Conservation (phyloP, 768 basidiomycete genomes). For the Calocybe gangraenosa region DNA sequence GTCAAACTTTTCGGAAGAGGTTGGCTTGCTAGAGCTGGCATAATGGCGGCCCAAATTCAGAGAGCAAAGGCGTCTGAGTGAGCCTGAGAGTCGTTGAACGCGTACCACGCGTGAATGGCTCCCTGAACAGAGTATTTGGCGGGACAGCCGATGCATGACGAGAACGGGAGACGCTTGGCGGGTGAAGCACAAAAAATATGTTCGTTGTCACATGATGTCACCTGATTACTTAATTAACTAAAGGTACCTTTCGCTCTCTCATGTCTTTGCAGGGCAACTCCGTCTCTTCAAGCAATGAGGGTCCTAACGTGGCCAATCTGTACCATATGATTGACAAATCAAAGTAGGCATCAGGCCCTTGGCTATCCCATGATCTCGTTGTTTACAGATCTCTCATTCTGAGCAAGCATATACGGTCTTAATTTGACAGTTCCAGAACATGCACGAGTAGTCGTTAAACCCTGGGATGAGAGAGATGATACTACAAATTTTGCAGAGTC, state of each 20-base stretch:
- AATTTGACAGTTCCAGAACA: conserved; percentile 80
- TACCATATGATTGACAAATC: conserved; percentile 60
- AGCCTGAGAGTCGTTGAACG: conserved; percentile 14
- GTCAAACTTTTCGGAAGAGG: no score
- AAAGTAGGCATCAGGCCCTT: conserved; percentile 42
- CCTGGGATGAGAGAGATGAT: conserved; percentile 76
- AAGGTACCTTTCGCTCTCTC: neutral
- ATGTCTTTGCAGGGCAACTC: conserved; percentile 27
- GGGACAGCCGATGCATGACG: conserved; percentile 20
- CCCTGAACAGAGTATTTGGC: conserved; percentile 14
- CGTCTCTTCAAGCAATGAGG: conserved; percentile 39
- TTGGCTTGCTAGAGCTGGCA: no score
- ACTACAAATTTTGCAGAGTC: conserved; percentile 66
- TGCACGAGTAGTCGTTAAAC: conserved; percentile 73
- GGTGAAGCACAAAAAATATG: conserved; percentile 9
- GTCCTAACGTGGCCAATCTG: conserved; percentile 49
- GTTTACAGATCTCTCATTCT: conserved; percentile 17
- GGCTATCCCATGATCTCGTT: conserved; percentile 1
- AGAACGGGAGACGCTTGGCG: conserved; percentile 2
- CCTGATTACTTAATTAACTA: neutral
- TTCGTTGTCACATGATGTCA: conserved; percentile 12
- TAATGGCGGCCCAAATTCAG: conserved; percentile 11
- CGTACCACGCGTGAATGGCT: conserved; percentile 26
- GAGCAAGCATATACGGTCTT: conserved; percentile 70
- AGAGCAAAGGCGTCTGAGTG: neutral